These are phyloP conservation scores for Beauveria sp. DNA, from an alignment of 2,329 filamentous ascomycete species.

Conservation along the genomic window DNA sequence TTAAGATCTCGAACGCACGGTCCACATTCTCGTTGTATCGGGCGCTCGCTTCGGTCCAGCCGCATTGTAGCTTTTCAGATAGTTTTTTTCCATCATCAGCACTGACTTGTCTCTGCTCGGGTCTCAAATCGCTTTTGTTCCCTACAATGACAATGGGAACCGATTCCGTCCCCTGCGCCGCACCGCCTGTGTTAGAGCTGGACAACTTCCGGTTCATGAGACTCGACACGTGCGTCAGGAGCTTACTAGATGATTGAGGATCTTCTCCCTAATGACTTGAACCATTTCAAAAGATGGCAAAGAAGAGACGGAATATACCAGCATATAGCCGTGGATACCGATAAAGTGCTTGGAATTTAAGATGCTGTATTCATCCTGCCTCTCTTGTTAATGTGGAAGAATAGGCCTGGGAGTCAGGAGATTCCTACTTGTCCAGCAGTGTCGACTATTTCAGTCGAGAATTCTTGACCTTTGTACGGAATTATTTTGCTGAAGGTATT, in stretches of 20 bases:
- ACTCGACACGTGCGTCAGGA: conserved; percentile 10
- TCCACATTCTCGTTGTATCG: conserved; percentile 89
- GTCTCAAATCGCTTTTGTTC: conserved; percentile 91
- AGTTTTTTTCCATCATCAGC: conserved; percentile 78
- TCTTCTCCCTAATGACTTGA: conserved; percentile 91
- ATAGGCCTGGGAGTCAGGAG: background rate
- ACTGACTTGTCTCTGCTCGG: conserved; percentile 87
- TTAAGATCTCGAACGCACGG: conserved; percentile 89
- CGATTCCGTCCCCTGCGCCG: conserved; percentile 70
- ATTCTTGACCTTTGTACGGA: conserved; percentile 87
- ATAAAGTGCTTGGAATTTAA: conserved; percentile 98
- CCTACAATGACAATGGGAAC: conserved; percentile 92
- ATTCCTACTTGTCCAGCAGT: conserved; percentile 78
- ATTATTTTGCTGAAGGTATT: conserved; percentile 98
- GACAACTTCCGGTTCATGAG: background rate
- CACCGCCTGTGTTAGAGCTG: background rate
- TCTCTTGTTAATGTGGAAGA: conserved; percentile 7
- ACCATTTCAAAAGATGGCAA: conserved; percentile 97
- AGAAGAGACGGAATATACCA: conserved; percentile 95
- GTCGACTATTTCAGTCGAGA: conserved; percentile 93
- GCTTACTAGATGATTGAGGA: conserved; percentile 84
- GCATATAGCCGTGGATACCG: conserved; percentile 96
- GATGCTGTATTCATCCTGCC: conserved; percentile 93
- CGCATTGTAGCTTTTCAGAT: conserved; percentile 80
- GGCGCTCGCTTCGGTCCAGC: conserved; percentile 90